phyloP scores from a whole-genome alignment of 2,329 filamentous ascomycete genomes.

The Phyllosticta citribraziliensis region DNA sequence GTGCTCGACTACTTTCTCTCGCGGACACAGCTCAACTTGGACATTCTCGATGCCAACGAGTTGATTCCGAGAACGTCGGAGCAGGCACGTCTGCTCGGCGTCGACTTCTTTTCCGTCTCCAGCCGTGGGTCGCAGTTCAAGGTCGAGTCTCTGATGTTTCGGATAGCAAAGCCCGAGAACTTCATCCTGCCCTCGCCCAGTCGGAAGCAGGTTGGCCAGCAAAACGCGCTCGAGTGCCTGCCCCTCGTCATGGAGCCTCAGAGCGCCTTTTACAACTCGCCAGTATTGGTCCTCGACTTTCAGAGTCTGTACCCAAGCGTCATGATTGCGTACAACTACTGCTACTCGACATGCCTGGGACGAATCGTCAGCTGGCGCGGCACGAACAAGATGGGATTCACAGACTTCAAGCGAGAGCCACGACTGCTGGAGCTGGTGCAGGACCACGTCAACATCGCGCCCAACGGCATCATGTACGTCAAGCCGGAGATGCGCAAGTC shows the following conservation, averaged over 20 bases:
- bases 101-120: constrained; percentile 96
- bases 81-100: constrained; percentile 81
- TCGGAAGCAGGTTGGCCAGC: constrained; percentile 80
- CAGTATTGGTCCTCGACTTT: constrained; percentile 85
- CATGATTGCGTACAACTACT: constrained; percentile 99
- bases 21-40: constrained; percentile 71
- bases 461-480: constrained; percentile 94
- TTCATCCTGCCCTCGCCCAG: constrained; percentile 85
- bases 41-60: constrained; percentile 85
- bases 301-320: constrained; percentile 93
- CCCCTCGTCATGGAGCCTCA: constrained; percentile 97
- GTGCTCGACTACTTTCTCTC: constrained; percentile 68
- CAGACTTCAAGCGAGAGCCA: constrained; percentile 69
- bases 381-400: constrained; percentile 88
- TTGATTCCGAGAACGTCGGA: constrained; percentile 83
- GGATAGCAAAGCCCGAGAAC: constrained; percentile 94
- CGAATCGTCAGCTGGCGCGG: constrained; percentile 82
- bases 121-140: constrained; percentile 95
- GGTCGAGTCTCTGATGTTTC: constrained; percentile 97
- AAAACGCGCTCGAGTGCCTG: constrained; percentile 89
- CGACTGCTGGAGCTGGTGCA: constrained; percentile 67
- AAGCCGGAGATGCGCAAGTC: constrained; percentile 81
- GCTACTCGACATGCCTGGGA: constrained; percentile 92
- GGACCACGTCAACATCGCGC: constrained; percentile 82
- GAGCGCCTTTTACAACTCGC: constrained; percentile 86